Base-by-base conservation (phyloP, 202 grass and related monocot genomes). In the Bolboschoenoplectus hybrid region DNA sequence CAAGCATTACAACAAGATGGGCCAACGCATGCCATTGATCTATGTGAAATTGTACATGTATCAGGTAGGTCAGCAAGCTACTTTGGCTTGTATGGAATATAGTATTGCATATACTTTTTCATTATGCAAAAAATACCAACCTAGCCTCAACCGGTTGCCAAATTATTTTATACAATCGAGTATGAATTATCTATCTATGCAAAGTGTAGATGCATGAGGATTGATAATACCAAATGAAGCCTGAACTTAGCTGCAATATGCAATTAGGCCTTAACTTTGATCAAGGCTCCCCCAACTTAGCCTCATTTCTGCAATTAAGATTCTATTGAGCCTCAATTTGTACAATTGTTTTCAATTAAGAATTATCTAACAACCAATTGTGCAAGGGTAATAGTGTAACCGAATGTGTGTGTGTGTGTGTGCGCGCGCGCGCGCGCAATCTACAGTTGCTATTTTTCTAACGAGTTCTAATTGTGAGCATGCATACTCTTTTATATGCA, bases 1-100 rank as follows among this genome's bases (percentile, higher is more conserved):
- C 62, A 98, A 95, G 79, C 96, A 95, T 84, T 95, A 98, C 82
- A 98, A 92, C 91, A 95, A 98, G 91, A 95, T 98, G 93, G 90
- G 90, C 74, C 96, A 98, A 75, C 93, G 91, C 0, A 94, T 98
- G 93, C 93, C 93, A 57, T 88, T 98, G 69, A 98, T 98, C 35
- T 95, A 95, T 85, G 93, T 95, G 63, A 98, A 98, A 75, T 92
- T 98, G 26, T 98, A 98, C 38, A 95, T 92, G 85, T 98, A 95
- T 75, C 96, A 98, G 90, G 96, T 98, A 95, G 82, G 55, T 49
- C 26, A 71, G n/a, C 88, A 49, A 46, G 43, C 84, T 76, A 72
- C 9, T 87, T 53, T 11, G 32, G 14, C 32, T 4, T 47, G 62
- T 52, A 38, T 72, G 36, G 9, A 38, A 12, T 67, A 32, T 87